Base-by-base conservation (phyloP, 768 basidiomycete genomes). In the Kwoniella bestiolae region DNA sequence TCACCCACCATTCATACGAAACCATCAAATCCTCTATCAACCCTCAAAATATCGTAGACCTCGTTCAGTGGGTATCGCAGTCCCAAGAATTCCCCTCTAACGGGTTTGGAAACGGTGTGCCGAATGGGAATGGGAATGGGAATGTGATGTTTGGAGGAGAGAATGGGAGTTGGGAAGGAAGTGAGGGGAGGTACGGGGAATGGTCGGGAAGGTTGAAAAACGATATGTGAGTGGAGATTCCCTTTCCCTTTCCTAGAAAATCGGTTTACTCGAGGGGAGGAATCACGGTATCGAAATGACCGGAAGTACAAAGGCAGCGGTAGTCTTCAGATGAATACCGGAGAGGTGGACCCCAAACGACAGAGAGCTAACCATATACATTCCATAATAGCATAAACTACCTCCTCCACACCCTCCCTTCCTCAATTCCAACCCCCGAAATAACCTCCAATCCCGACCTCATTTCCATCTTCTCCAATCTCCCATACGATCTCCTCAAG, bases 1-100 rank as follows among this genome's bases (percentile, higher is more conserved):
- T 94, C 35, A 90, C 88, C 81, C 85, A 85, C 68, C 89, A 89
- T 74, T 86, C 92, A 23, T 94, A 93, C 80, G 86, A 87, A 58
- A 83, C 87, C 52, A 92, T 90, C 83, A 86, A 86, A 72, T 87
- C 86, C 65, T 90, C 90, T 44, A 88, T 95, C 82, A 85, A 84
- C 49, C 84, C 89, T 71, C 88, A 90, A 63, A 91, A 87, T 50
- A 88, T 94, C 76, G 79, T 85, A 53, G 85, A 85, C 55, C 93
- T 91, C 90, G 84, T 94, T 41, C 84, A 88, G 68, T 93, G 94
- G 81, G 82, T 90, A n/a, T 41, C 28, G 16, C 38, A 52, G 23
- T 12, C 34, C 21, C 16, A 9, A 21, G 56, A 29, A 25, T 14
- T 28, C 7, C 63, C 9, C 46, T 32, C 29, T n/a, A 63, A 55